phyloP scores from a whole-genome alignment of 345 rosid genomes.

The Turritis glabra region DNA sequence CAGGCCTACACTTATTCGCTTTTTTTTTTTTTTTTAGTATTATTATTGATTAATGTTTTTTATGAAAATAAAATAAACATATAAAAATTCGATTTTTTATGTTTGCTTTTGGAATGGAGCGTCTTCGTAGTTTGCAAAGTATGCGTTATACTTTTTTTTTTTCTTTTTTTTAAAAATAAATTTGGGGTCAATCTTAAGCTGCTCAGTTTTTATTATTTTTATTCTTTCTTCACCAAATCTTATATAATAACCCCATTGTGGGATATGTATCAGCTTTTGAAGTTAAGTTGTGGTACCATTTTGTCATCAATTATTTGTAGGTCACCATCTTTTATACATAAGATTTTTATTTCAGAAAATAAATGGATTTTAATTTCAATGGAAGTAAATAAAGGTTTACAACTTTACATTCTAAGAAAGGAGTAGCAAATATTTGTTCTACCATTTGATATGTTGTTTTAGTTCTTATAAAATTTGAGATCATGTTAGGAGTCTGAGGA shows the following conservation, averaged over 20 bases:
- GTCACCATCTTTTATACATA: background rate
- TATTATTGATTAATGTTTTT: background rate
- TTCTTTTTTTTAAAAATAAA: background rate
- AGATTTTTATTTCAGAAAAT: background rate
- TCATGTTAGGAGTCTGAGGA: background rate
- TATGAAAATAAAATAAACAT: background rate
- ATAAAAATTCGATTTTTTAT: background rate
- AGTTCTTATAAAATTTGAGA: background rate
- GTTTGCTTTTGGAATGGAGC: conserved; percentile 26
- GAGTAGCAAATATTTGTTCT: no score
- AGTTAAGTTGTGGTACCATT: conserved; percentile 9
- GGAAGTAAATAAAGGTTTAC: background rate
- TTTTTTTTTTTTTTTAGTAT: background rate
- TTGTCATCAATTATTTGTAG: background rate
- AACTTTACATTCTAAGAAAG: background rate
- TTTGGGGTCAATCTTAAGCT: background rate
- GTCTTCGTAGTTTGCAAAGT: conserved; percentile 22
- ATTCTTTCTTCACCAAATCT: background rate
- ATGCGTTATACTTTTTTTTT: conserved; percentile 14
- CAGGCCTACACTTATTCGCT: conserved; percentile 41
- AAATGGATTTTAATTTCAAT: background rate
- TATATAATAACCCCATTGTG: background rate
- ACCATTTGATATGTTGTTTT: no score
- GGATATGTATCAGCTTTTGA: background rate
- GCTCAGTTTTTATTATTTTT: background rate